Evolutionary conservation across 1,139 yeast genomes (phyloP), one percentile per base, ranked within the genome.

Genomic region (Petasospora fabianii): DNA sequence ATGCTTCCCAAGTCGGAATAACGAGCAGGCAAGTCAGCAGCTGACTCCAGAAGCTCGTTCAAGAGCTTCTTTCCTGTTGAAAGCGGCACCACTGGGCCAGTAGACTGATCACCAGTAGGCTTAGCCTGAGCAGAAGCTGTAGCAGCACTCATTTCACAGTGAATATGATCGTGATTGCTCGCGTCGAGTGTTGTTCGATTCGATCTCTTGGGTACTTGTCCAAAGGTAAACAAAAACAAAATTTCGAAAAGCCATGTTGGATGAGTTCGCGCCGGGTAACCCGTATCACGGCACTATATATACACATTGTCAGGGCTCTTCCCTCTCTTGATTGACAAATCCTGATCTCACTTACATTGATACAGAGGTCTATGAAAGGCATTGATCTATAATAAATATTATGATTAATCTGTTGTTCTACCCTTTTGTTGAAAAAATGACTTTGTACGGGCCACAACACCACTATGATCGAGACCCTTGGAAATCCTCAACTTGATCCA

Each of bases 1-100:
- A 86, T 77, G 3, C 86, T 67, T 4, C 92, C 95, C 36, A 84
- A 62, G 43, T 80, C 85, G 34, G 77, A 71, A 24, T 75, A 68
- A 17, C 78, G 63, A 43, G 73, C 77, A 12, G 95, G 95, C 38
- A 85, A 67, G 52, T 81, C 81, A 43, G 73, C 70, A 1, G 92
- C 82, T 2, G 87, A 71, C 56, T 82, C 90, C 41, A 84, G 63
- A 41, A 85, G 68, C 56, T 84, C 95, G 27, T 53, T 54, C 29
- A 54, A 31, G 11, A 54, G 43, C 20, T 48, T 52, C 32, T 47
- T 53, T 2, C 55, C 55, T 8, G 66, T 65, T 10, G 62, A 58
- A 12, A 59, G 56, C 7, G 66, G 56, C 2, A 32, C 35, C 3
- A 32, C 40, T 10, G 41, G 28, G 3, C 27, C 27, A 9, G 19